Conservation (phyloP, 1,284 basidiomycete genomes). For the Mycosarcoma mackinlayi region DNA sequence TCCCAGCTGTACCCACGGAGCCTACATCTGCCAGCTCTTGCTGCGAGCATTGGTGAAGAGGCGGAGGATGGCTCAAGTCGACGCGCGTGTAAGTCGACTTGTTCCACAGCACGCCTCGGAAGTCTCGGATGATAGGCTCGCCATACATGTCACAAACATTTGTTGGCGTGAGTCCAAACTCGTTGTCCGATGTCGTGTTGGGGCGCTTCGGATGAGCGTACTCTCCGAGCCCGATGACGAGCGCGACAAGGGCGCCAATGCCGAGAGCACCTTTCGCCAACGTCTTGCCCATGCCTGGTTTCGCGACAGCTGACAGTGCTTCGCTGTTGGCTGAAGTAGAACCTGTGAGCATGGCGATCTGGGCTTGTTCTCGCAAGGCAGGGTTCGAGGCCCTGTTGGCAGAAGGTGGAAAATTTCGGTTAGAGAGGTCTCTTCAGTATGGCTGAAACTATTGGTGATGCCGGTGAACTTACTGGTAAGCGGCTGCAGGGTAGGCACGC, state of each 20-base stretch:
- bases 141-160: slow-evolving; percentile 18
- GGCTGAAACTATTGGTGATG: no score
- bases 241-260: slow-evolving; percentile 4
- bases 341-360: slow-evolving; percentile 3
- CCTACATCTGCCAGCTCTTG: slow-evolving; percentile 9
- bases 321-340: neutral
- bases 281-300: neutral
- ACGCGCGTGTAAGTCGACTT: slow-evolving; percentile 28
- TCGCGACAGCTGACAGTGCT: neutral
- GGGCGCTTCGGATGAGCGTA: slow-evolving; percentile 25
- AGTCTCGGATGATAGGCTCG: slow-evolving; percentile 21
- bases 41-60: slow-evolving; percentile 8
- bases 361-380: slow-evolving; percentile 13
- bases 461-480: slow-evolving; percentile 15
- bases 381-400: slow-evolving; percentile 15
- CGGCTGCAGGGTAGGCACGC: slow-evolving; percentile 8
- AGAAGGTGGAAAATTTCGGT: neutral
- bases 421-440: neutral
- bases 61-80: slow-evolving; percentile 16
- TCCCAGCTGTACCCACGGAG: no score
- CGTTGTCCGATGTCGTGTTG: slow-evolving; percentile 27
- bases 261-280: slow-evolving; percentile 8
- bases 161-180: slow-evolving; percentile 20
- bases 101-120: slow-evolving; percentile 30
- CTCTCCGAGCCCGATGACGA: slow-evolving; percentile 7